phyloP scores from a whole-genome alignment of 2,329 filamentous ascomycete genomes.

The Aureobasidium uvarum region DNA sequence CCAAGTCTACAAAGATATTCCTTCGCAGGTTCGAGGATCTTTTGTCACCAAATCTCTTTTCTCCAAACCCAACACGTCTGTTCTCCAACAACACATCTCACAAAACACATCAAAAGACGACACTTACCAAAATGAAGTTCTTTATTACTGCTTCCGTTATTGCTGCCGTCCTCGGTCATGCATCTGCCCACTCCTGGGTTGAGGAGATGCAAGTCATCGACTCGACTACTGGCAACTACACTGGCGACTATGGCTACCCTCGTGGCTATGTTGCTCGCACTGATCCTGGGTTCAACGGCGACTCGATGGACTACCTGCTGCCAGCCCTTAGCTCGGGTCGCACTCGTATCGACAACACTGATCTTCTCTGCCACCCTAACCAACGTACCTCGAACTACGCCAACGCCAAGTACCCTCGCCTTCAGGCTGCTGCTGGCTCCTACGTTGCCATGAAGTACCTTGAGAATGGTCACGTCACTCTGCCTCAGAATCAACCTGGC shows the following conservation, averaged over 20 bases:
- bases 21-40: slow-evolving; percentile 24
- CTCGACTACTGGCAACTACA: slow-evolving; percentile 65
- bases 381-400: slow-evolving; percentile 57
- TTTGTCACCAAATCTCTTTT: neutral
- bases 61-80: neutral
- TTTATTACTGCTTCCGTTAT: neutral
- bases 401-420: slow-evolving; percentile 58
- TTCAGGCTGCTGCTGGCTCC: slow-evolving; percentile 54
- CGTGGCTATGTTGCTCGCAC: slow-evolving; percentile 65
- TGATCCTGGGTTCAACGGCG: slow-evolving; percentile 57
- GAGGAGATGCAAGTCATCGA: slow-evolving; percentile 72
- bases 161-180: slow-evolving; percentile 6
- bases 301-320: slow-evolving; percentile 57
- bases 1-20: slow-evolving; percentile 13
- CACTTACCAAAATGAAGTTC: slow-evolving; percentile 21
- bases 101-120: slow-evolving; percentile 1
- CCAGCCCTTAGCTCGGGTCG: slow-evolving; percentile 52
- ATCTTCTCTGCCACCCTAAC: slow-evolving; percentile 61
- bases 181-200: slow-evolving; percentile 73
- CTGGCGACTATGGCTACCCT: slow-evolving; percentile 69
- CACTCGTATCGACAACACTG: slow-evolving; percentile 50
- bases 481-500: slow-evolving; percentile 42
- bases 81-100: slow-evolving; percentile 2
- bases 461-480: slow-evolving; percentile 53
- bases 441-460: slow-evolving; percentile 52